These are phyloP conservation scores for Pseudogymnoascus sp. DNA, from an alignment of 2,329 filamentous ascomycete genomes.

Conservation along the genomic window DNA sequence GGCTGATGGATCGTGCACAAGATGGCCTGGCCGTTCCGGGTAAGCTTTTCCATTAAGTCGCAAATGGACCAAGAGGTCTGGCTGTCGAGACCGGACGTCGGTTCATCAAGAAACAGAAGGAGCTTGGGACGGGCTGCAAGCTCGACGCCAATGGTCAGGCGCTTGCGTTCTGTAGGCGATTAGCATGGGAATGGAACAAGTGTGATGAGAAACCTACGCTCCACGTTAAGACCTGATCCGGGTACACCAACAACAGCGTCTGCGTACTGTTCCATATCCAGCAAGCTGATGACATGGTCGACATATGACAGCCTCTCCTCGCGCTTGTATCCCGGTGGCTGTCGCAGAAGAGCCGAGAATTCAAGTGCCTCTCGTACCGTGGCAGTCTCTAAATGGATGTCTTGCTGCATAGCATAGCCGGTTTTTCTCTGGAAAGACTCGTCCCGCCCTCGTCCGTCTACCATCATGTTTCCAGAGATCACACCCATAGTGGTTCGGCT, in stretches of 20 bases:
- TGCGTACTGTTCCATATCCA: constrained; percentile 59
- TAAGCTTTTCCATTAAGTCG: constrained; percentile 52
- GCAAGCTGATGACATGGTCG: constrained; percentile 59
- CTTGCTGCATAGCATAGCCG: constrained; percentile 86
- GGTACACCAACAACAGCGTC: constrained; percentile 57
- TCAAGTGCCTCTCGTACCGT: constrained; percentile 83
- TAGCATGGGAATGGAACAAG: background rate
- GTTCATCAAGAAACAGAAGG: constrained; percentile 54
- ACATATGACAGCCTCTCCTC: constrained; percentile 77
- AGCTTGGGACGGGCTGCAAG: constrained; percentile 48
- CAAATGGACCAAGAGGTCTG: constrained; percentile 57
- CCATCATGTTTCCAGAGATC: constrained; percentile 71
- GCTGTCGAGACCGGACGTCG: constrained; percentile 52
- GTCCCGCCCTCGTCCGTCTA: constrained; percentile 58
- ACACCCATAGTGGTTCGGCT: constrained; percentile 83
- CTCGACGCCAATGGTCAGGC: constrained; percentile 52
- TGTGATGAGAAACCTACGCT: constrained; percentile 29
- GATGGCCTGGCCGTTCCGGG: constrained; percentile 44
- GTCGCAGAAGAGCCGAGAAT: constrained; percentile 82
- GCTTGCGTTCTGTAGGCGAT: constrained; percentile 40
- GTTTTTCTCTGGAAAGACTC: constrained; percentile 66
- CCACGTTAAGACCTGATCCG: constrained; percentile 51
- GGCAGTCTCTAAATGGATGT: constrained; percentile 72
- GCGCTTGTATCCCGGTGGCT: constrained; percentile 61
- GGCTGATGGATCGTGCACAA: constrained; percentile 50